Percentiles rank a stretch among this genome's conserved stretches.
Evolutionary conservation across 1,139 yeast genomes (phyloP).

Genomic region (Lodderomyces elongisporus): DNA sequence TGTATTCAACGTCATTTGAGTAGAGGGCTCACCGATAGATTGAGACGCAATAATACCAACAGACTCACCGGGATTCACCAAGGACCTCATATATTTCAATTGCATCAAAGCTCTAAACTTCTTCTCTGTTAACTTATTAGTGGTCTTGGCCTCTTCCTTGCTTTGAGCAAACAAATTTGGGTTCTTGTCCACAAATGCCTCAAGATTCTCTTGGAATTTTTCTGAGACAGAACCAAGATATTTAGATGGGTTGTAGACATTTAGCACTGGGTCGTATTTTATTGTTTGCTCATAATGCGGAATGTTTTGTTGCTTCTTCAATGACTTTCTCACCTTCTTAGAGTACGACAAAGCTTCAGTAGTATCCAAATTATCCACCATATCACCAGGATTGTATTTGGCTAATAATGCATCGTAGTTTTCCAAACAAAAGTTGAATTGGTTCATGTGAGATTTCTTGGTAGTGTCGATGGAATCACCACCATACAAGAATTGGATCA

Average conservation of each 20-base stretch:
- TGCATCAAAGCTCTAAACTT: slow-evolving; percentile 97
- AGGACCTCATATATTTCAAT: slow-evolving; percentile 94
- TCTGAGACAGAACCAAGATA: slow-evolving; percentile 93
- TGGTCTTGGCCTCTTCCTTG: slow-evolving; percentile 38
- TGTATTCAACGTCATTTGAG: slow-evolving; percentile 98
- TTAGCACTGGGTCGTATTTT: slow-evolving; percentile 85
- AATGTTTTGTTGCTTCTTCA: slow-evolving; percentile 58
- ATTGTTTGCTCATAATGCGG: slow-evolving; percentile 59
- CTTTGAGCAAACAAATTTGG: slow-evolving; percentile 49
- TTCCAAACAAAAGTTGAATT: slow-evolving; percentile 88
- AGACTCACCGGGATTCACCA: slow-evolving; percentile 94
- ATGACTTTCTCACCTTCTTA: slow-evolving; percentile 74
- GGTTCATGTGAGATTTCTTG: slow-evolving; percentile 89
- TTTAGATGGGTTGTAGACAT: slow-evolving; percentile 82
- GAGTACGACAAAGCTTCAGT: slow-evolving; percentile 74
- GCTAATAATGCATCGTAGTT: slow-evolving; percentile 82
- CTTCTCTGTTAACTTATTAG: slow-evolving; percentile 65
- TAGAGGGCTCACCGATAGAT: slow-evolving; percentile 98
- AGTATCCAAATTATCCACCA: slow-evolving; percentile 72
- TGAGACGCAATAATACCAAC: slow-evolving; percentile 99
- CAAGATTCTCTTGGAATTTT: slow-evolving; percentile 76
- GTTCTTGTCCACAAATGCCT: slow-evolving; percentile 57
- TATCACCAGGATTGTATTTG: slow-evolving; percentile 81
- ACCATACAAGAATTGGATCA: slow-evolving; percentile 94
- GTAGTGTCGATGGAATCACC: slow-evolving; percentile 96